Evolutionary conservation across 1,139 yeast genomes (phyloP), one percentile per base, ranked within the genome.

Genomic region (Blastobotrys serpentis): DNA sequence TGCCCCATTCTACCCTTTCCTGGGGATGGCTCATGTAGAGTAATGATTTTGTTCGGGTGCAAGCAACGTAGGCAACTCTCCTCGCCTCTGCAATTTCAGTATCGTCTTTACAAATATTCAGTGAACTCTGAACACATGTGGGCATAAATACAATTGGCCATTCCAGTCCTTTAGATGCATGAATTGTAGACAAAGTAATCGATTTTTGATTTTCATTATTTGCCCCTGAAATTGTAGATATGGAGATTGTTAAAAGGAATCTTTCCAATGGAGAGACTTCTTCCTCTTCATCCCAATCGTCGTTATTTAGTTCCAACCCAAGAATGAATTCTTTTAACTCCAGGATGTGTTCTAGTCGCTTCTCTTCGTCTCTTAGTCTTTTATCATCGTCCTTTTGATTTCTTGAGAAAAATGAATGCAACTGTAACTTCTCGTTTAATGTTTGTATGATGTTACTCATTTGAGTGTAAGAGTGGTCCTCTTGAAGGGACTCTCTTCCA

Each of bases 131-230:
- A 74, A 63, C 71, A 72, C 29, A 54, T 30, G 51, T 46, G 74
- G 78, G 21, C 10, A 88, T 77, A 61, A 88, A 86, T 0, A 92
- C 97, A 4, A 86, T 78, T 0, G 95, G 92, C 98, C 98, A 92
- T 65, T 92, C 98, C 3, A 89, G 71, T 1, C 98, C 98, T 62
- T 92, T 92, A 1, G 98, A 81, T 0, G 90, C 88, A 65, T 92
- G 98, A 11, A 92, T 84, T 0, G 98, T 92, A 0, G 90, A 82
- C 1, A 79, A 64, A 0, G 75, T 67, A 1, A 78, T 74, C 14
- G 59, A 57, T 47, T 44, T 10, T 54, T 50, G 16, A 51, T 54
- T 13, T 55, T 59, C 4, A 55, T 60, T 7, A 51, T 62, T 4
- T 56, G 79, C 57, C 76, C 83, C n/a, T 86, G 68, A 4, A 84